Evolutionary conservation across 306 rosid species (phyloP), one percentile per base, ranked within the genome.

Genomic region (Ormosia semicastrata): DNA sequence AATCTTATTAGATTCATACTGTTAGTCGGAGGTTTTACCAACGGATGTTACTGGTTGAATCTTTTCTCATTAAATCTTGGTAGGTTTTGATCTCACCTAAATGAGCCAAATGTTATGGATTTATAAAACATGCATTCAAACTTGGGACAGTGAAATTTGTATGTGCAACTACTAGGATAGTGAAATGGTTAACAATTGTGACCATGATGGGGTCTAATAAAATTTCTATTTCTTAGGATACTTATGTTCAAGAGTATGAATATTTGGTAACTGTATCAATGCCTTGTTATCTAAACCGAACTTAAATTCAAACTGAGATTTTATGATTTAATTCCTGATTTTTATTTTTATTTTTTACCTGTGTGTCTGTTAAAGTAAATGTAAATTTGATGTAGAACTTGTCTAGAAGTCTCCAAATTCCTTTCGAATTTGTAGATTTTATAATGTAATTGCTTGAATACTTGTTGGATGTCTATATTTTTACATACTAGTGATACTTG

Each of bases 1-100:
- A 36, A 43, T 59, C 14, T 49, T 71, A 29, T 47, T 37, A 18
- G 15, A 43, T 32, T 17, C 37, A n/a, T 39, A 12, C 53, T 17
- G 18, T 36, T 47, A 60, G 44, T 44, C 8, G n/a, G 57, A 37
- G 66, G n/a, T 70, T 66, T 67, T 43, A 67, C 83, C 41, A 18
- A 33, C 18, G 56, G 14, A 32, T 50, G 18, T 56, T 47, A 46
- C 68, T 62, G 14, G 50, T 36, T 62, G 50, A 56, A 56, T 54
- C 6, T 52, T 59, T 59, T 13, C 34, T 5, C 12, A 5, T 36
- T 60, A 49, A 29, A 62, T 49, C 12, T 67, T 32, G 8, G 5
- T 36, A 24, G 71, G 57, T 24, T 71, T 62, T 8, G 46, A 47
- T 81, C 84, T 40, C 49, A 49, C 56, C 64, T 60, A 72, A 37